Conservation (phyloP, 2,329 filamentous ascomycete species). For the Xylariaceae sp. region DNA sequence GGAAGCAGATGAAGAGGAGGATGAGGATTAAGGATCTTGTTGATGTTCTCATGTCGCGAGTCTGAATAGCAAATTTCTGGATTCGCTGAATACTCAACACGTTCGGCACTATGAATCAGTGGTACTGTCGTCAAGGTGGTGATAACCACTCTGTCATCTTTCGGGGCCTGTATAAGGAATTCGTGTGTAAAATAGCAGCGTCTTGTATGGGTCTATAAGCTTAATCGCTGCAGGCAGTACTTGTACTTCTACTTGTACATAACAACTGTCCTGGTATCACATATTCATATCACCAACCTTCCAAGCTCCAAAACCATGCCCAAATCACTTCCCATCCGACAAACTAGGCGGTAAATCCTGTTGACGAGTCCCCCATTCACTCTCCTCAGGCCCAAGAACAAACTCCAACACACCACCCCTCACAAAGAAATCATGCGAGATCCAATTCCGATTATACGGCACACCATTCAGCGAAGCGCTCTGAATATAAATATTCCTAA, state of each 20-base stretch:
- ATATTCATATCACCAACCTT: too few relatives aligned
- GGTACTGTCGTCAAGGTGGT: too few relatives aligned
- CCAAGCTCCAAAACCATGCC: neutral
- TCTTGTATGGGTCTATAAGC: too few relatives aligned
- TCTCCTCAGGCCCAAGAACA: constrained; percentile 53
- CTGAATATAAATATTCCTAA: constrained; percentile 56
- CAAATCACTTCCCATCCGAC: constrained; percentile 23
- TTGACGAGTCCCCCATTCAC: constrained; percentile 54
- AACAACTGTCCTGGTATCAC: too few relatives aligned
- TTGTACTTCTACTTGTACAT: too few relatives aligned
- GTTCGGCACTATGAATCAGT: too few relatives aligned
- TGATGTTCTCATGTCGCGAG: neutral
- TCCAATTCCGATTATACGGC: constrained; percentile 59
- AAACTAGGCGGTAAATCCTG: constrained; percentile 59
- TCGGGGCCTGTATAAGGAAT: too few relatives aligned
- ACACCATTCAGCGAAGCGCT: constrained; percentile 56
- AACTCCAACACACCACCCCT: constrained; percentile 60
- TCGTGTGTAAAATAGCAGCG: too few relatives aligned
- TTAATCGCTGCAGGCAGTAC: too few relatives aligned
- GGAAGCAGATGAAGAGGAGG: constrained; percentile 12
- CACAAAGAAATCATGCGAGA: constrained; percentile 61
- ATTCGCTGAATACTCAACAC: too few relatives aligned
- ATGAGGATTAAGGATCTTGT: neutral
- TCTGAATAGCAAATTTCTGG: neutral
- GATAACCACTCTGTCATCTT: too few relatives aligned